Base-by-base conservation (phyloP, 2,329 filamentous ascomycete genomes). In the Epichloe typhina region DNA sequence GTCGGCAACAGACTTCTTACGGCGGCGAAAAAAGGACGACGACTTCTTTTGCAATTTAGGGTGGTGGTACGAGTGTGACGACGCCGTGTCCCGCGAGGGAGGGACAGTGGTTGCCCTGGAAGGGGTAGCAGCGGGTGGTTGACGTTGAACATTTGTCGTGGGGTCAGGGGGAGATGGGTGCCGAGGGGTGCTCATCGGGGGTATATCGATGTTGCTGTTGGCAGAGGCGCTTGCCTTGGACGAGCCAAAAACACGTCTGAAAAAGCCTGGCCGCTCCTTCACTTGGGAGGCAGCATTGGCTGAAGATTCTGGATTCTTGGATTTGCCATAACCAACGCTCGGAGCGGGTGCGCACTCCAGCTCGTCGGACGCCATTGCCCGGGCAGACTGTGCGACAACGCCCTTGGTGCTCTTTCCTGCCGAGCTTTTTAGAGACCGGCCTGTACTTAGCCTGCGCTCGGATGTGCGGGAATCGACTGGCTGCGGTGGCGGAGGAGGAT, bases 1-100 rank as follows among this genome's bases (percentile, higher is more conserved):
- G 55, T 94, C 89, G 13, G 81, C 79, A 36, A 88, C 69, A 5
- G 90, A 95, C 76, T 91, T 94, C 77, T 97, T 97, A 55, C 90
- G 80, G 53, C 93, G 79, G 55, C 93, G 80, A 70, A 97, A 97
- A 98, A 98, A 97, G 0, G 88, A 91, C 1, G 91, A 94, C 4
- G 88, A 80, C 66, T 96, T 96, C 72, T 96, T 96, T 60, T 87
- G 86, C 48, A 96, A 70, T 19, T 71, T 68, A 51, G 74, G 72
- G 15, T 72, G 71, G 42, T 71, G 71, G 47, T 73, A 70, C 36
- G 74, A 74, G 50, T 69, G 66, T 21, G 67, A 67, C 26, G 67
- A 67, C 5, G 63, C 62, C 1, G 63, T 59, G 55, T 80, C 75
- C 52, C 76, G 68, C 4, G 75, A 74, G 2, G 76, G 73, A 37